Conservation (phyloP, 352 stramenopile genomes). For the Phytopythium oedochilum region DNA sequence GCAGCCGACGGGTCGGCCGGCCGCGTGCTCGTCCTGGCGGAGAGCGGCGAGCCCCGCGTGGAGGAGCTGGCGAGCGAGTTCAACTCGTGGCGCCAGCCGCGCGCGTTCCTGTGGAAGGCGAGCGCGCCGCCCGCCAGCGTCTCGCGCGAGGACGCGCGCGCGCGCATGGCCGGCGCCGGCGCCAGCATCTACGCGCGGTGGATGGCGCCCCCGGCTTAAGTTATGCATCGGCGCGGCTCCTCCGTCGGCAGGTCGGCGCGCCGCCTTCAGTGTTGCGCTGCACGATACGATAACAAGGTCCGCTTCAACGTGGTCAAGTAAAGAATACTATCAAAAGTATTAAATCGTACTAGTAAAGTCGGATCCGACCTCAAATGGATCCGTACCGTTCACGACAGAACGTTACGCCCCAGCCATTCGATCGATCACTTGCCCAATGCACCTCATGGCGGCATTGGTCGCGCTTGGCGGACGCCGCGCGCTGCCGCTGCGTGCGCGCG, state of each 20-base stretch:
- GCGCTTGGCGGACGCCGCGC: not conserved
- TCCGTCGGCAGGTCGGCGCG: not conserved
- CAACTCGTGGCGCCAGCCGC: constrained; percentile 37
- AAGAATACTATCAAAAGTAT: too few species aligned
- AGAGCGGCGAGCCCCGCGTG: constrained; percentile 8
- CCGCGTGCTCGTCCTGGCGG: constrained; percentile 19
- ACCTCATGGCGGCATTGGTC: not conserved
- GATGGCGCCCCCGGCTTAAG: constrained; percentile 20
- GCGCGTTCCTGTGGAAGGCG: constrained; percentile 37
- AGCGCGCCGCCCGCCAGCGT: constrained; percentile 23
- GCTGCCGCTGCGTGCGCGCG: not conserved
- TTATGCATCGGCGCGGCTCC: not conserved
- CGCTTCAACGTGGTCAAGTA: not conserved
- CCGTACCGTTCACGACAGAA: too few species aligned
- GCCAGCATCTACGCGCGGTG: constrained; percentile 28
- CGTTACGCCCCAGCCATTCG: too few species aligned
- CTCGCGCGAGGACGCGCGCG: constrained; percentile 16
- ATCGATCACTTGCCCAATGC: too few species aligned
- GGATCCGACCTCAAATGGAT: too few species aligned
- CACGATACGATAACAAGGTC: too few species aligned
- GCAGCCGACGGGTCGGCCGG: constrained; percentile 21
- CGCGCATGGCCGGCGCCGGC: constrained; percentile 22
- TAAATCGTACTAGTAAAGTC: too few species aligned
- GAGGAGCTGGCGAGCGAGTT: constrained; percentile 33
- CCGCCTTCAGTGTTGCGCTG: too few species aligned